A percentile compares a stretch with the other conserved stretches of the same genome.
phyloP scores from a whole-genome alignment of 345 rosid genomes.

The Triadica sebifera region DNA sequence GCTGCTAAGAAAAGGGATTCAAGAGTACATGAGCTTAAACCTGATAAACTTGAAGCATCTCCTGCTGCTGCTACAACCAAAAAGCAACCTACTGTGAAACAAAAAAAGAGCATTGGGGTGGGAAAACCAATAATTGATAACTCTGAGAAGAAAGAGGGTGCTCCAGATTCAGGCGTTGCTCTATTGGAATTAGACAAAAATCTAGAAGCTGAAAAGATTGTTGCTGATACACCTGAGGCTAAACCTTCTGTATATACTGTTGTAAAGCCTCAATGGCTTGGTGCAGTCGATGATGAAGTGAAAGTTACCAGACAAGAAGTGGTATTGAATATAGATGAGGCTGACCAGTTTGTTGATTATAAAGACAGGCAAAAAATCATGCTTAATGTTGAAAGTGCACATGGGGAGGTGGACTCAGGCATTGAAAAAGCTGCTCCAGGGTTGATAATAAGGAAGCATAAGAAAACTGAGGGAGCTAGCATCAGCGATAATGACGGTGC shows the following conservation, averaged over 20 bases:
- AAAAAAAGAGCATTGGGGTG: conserved; percentile 29
- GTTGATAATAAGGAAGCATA: conserved; percentile 77
- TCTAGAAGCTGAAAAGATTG: conserved; percentile 39
- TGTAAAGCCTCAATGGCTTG: conserved; percentile 90
- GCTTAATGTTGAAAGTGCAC: conserved; percentile 22
- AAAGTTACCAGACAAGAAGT: conserved; percentile 42
- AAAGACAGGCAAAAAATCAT: conserved; percentile 68
- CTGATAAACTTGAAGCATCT: conserved; percentile 28
- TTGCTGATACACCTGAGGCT: conserved; percentile 37
- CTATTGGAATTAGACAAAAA: conserved; percentile 21
- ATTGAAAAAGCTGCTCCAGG: conserved; percentile 63
- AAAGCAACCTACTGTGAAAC: conserved; percentile 34
- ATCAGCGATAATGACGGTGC: conserved; percentile 26
- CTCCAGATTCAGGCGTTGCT: conserved; percentile 21
- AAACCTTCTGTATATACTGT: conserved; percentile 45
- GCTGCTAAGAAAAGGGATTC: conserved; percentile 60
- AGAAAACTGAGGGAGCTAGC: conserved; percentile 44
- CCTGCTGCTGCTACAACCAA: conserved; percentile 27
- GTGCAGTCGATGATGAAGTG: conserved; percentile 58
- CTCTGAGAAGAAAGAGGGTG: conserved; percentile 32
- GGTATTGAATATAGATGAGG: conserved; percentile 33
- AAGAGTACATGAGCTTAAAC: conserved; percentile 40
- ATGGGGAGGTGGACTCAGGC: conserved; percentile 22
- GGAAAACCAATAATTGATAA: conserved; percentile 33
- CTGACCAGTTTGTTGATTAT: conserved; percentile 75